phyloP scores from a whole-genome alignment of 2,329 filamentous ascomycete species.

The Beauveria asiatica region DNA sequence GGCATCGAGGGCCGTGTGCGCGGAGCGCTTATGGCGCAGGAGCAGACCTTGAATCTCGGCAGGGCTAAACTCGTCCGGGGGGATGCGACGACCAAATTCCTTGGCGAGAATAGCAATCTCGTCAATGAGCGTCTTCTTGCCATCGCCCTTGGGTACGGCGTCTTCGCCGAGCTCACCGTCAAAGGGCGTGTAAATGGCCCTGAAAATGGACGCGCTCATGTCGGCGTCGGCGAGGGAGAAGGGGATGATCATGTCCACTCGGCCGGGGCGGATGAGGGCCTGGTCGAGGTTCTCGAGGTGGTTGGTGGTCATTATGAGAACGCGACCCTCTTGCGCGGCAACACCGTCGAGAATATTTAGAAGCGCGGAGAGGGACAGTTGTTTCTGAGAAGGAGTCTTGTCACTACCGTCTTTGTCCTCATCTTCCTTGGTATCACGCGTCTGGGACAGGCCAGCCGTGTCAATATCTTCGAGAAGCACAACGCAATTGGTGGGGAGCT shows the following conservation, averaged over 20 bases:
- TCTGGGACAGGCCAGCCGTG: conserved; percentile 60
- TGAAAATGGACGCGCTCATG: conserved; percentile 48
- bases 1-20: conserved; percentile 37
- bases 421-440: conserved; percentile 31
- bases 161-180: conserved; percentile 24
- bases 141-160: background rate
- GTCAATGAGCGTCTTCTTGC: conserved; percentile 19
- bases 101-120: conserved; percentile 37
- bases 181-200: conserved; percentile 48
- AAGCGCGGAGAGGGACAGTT: conserved; percentile 64
- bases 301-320: conserved; percentile 60
- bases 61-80: conserved; percentile 47
- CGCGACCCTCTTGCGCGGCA: conserved; percentile 53
- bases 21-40: conserved; percentile 45
- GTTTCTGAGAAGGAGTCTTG: conserved; percentile 13
- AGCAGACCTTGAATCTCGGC: conserved; percentile 54
- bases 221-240: conserved; percentile 45
- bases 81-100: conserved; percentile 42
- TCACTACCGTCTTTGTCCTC: conserved; percentile 16
- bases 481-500: conserved; percentile 60
- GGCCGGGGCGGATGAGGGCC: conserved; percentile 53
- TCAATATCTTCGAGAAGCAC: conserved; percentile 73
- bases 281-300: conserved; percentile 53
- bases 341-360: conserved; percentile 76
- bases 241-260: conserved; percentile 51